phyloP scores from a whole-genome alignment of 305 asterid species.

The Fraxinus sp. region DNA sequence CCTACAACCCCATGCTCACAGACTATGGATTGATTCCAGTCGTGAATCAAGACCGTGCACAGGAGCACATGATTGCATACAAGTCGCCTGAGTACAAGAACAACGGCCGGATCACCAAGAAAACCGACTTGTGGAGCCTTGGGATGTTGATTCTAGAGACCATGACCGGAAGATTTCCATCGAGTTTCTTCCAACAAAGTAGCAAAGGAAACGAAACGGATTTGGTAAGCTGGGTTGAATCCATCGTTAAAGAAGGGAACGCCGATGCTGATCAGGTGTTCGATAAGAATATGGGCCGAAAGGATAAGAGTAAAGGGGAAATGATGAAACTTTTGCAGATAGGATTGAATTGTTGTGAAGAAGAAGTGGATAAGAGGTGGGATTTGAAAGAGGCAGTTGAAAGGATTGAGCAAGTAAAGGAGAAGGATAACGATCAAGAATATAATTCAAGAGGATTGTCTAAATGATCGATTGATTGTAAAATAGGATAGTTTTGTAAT shows the following conservation, averaged over 20 bases:
- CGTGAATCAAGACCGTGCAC: conserved; percentile 57
- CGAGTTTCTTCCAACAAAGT: conserved; percentile 52
- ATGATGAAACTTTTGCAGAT: conserved; percentile 53
- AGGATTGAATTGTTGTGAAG: conserved; percentile 49
- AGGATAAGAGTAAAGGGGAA: conserved; percentile 33
- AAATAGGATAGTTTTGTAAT: not conserved
- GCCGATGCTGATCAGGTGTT: conserved; percentile 30
- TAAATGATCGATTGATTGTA: not conserved
- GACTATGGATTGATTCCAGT: conserved; percentile 66
- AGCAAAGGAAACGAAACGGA: conserved; percentile 40
- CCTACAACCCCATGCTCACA: conserved; percentile 44
- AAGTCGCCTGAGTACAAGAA: conserved; percentile 58
- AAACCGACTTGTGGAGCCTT: conserved; percentile 63
- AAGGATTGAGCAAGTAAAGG: conserved; percentile 55
- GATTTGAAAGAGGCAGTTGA: conserved; percentile 49
- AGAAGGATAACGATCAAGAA: conserved; percentile 21
- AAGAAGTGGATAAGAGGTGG: conserved; percentile 47
- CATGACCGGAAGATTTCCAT: conserved; percentile 57
- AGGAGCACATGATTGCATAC: conserved; percentile 61
- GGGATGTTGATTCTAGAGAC: conserved; percentile 61
- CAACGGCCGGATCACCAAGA: conserved; percentile 54
- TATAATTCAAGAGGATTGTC: not conserved
- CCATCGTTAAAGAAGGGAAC: conserved; percentile 30
- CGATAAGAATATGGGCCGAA: conserved; percentile 46
- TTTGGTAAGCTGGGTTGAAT: conserved; percentile 43